Percentiles rank a stretch among this genome's conserved stretches.
phyloP scores from a whole-genome alignment of 768 basidiomycete species.

The Leccinellum rugosiceps region DNA sequence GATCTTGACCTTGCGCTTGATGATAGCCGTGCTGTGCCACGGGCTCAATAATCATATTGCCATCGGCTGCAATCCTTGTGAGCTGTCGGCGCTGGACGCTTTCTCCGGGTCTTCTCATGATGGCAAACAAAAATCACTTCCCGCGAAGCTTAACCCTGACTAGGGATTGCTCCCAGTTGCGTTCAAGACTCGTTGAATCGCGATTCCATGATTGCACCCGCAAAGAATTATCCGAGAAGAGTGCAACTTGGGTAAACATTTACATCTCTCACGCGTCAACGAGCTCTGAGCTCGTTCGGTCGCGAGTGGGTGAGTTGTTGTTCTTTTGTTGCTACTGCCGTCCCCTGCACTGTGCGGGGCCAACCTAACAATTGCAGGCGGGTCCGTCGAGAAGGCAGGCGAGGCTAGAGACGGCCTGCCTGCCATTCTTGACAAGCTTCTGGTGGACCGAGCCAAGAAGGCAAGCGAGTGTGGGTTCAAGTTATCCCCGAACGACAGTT shows the following conservation, averaged over 20 bases:
- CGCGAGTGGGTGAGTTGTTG: neutral
- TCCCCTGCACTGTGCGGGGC: neutral
- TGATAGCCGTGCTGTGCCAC: constrained; percentile 32
- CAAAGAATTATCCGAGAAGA: neutral
- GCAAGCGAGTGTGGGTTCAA: constrained; percentile 1
- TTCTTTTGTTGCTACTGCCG: neutral
- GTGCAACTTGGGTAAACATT: neutral
- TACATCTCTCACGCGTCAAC: neutral
- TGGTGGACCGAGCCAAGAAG: neutral
- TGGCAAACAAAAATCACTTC: constrained; percentile 10
- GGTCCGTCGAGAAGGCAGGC: neutral
- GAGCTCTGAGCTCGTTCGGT: neutral
- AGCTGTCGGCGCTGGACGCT: constrained; percentile 28
- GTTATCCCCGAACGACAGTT: constrained; percentile 5
- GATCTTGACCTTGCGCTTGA: constrained; percentile 29
- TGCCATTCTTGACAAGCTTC: constrained; percentile 1
- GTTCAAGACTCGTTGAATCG: neutral
- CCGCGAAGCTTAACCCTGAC: constrained; percentile 26
- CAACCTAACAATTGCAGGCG: neutral
- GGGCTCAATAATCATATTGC: constrained; percentile 24
- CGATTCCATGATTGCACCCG: neutral
- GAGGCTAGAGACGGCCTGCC: neutral
- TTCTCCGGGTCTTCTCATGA: constrained; percentile 22
- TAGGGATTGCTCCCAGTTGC: neutral
- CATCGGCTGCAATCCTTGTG: constrained; percentile 27